Evolutionary conservation across 495 filamentous ascomycete genomes (phyloP), one percentile per base, ranked within the genome.

Genomic region (Aspergillus bridgeri): DNA sequence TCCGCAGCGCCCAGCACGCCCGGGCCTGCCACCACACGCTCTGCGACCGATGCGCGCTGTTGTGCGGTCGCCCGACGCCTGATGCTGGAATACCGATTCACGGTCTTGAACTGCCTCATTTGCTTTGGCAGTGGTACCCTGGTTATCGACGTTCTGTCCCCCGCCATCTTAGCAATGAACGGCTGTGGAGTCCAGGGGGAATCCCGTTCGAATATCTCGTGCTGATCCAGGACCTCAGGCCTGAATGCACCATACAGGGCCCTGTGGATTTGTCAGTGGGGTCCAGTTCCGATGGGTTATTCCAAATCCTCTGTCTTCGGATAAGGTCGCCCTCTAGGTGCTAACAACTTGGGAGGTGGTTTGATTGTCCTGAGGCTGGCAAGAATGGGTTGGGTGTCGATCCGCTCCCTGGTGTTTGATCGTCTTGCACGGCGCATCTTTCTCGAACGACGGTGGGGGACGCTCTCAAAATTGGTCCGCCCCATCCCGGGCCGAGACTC

Each of bases 121-220:
- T 66, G 58, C 45, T 44, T 59, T 4, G 63, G 58, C 5, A 27
- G 54, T 9, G 42, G 51, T 5, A 54, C 53, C 5, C 21, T 72
- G 15, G 46, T 59, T 2, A 60, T 69, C 2, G 62, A 66, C 29
- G 21, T 72, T 6, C 65, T 75, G 29, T 70, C 67, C 1, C 66
- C 65, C 1, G 48, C 60, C 19, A 65, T 77, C 7, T 58, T 77
- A 7, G 67, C 70, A 33, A 67, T 77, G 44, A 67, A 77, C 50
- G 62, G 70, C 23, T 65, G 68, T 15, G 65, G 70, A 1, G 63
- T 69, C 15, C 59, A 20, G 73, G 67, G 19, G 62, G 73, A 13
- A 62, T 75, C 25, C 68, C 65, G 3, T 60, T 77, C 6, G 63
- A 75, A 48, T 69, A 67, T 44, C 61, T 75, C 2, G 23, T 62